A percentile compares a stretch with the other conserved stretches of the same genome.
phyloP scores from a whole-genome alignment of 352 stramenopile genomes.

The Phytophthora citrophthora region DNA sequence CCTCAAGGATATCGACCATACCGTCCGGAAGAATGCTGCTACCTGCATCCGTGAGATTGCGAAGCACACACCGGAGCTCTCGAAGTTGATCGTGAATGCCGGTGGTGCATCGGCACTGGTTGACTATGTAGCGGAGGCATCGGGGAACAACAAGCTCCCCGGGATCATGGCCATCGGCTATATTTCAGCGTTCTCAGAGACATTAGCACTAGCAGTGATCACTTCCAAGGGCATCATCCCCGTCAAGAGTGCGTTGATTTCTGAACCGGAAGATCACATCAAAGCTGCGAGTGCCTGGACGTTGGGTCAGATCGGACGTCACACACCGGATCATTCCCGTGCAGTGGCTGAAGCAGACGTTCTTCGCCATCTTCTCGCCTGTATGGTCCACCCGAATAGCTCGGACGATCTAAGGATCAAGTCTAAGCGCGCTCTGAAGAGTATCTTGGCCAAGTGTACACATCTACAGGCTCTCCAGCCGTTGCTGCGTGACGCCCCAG shows the following conservation, averaged over 20 bases:
- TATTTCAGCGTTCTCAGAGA: conserved; percentile 96
- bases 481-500: conserved; percentile 89
- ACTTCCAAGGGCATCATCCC: conserved; percentile 93
- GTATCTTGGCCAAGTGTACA: conserved; percentile 95
- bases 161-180: conserved; percentile 97
- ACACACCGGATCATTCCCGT: conserved; percentile 94
- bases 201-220: conserved; percentile 94
- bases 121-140: conserved; percentile 92
- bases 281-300: conserved; percentile 95
- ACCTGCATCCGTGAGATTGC: conserved; percentile 95
- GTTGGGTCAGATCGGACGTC: conserved; percentile 94
- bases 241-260: conserved; percentile 93
- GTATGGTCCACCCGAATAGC: conserved; percentile 92
- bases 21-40: conserved; percentile 95
- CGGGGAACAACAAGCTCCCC: conserved; percentile 93
- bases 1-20: conserved; percentile 94
- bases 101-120: conserved; percentile 94
- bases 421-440: conserved; percentile 94
- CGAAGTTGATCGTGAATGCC: conserved; percentile 95
- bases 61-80: conserved; percentile 96
- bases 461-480: conserved; percentile 93
- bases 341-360: conserved; percentile 94
- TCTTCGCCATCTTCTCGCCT: conserved; percentile 92
- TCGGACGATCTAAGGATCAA: conserved; percentile 95
- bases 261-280: conserved; percentile 95